These are phyloP conservation scores for Setomelanomma holmii DNA, from an alignment of 2,329 filamentous ascomycete genomes.

Conservation along the genomic window DNA sequence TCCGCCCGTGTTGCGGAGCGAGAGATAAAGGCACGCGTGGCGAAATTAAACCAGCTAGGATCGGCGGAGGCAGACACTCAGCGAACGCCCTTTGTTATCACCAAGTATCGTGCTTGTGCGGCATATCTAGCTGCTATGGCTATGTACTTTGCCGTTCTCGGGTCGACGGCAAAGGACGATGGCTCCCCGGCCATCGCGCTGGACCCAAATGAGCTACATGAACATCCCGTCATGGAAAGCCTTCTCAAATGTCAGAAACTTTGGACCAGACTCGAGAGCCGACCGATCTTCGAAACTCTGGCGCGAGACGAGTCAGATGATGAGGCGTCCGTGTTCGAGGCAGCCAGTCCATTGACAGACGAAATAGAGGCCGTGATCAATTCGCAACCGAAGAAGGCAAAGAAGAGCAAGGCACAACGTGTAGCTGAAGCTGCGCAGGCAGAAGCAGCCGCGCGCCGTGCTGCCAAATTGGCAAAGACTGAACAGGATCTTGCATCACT, in stretches of 20 bases:
- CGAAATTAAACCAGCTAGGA: conserved; percentile 32
- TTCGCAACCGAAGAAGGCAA: conserved; percentile 47
- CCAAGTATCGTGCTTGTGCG: conserved; percentile 81
- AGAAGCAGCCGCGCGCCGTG: conserved; percentile 60
- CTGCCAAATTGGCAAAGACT: conserved; percentile 61
- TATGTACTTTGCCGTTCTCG: conserved; percentile 95
- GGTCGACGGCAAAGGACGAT: conserved; percentile 71
- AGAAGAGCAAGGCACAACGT: conserved; percentile 58
- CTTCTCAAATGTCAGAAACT: conserved; percentile 79
- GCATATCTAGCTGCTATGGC: conserved; percentile 86
- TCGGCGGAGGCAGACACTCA: conserved; percentile 12
- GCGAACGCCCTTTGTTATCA: conserved; percentile 46
- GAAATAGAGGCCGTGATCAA: conserved; percentile 42
- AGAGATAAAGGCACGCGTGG: conserved; percentile 37
- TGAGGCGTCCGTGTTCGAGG: conserved; percentile 45
- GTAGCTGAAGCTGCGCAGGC: conserved; percentile 62
- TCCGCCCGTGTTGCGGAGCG: conserved; percentile 65
- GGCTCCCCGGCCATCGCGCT: conserved; percentile 64
- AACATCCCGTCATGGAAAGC: conserved; percentile 90
- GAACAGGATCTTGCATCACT: conserved; percentile 79
- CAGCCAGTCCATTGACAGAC: conserved; percentile 39
- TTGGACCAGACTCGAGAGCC: conserved; percentile 76
- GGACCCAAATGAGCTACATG: conserved; percentile 78
- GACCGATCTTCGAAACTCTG: conserved; percentile 63
- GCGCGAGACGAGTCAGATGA: conserved; percentile 42